Evolutionary conservation across 495 filamentous ascomycete species (phyloP), one percentile per base, ranked within the genome.

Genomic region (Astrothelium subdiscretum): DNA sequence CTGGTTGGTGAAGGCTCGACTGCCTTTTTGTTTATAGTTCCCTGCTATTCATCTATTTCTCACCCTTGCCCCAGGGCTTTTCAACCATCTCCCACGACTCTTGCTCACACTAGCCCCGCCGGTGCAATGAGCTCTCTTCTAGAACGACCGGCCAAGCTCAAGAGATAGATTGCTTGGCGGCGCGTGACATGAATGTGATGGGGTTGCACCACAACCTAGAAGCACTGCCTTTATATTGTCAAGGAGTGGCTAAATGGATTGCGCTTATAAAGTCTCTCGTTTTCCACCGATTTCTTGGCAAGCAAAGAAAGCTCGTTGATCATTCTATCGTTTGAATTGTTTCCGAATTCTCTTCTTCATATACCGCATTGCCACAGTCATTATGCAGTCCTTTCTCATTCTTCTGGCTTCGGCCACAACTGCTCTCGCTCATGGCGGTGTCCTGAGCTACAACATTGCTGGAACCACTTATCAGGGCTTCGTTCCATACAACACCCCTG

Each of bases 381-480:
- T 3, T 48, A 54, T 54, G 48, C 26, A 54, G 48, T 27, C 26
- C 48, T 10, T 54, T 27, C 48, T 54, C 29, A 0, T 6, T 29
- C 2, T 54, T 20, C 22, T 29, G 48, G 48, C 48, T 8, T 54
- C 48, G 48, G 48, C 48, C 24, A 8, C 48, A 54, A 54, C 48
- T 54, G 48, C 48, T 54, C 48, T 52, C 31, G 81, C 78, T 52
- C 81, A 85, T 66, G 82, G 82, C 57, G 82, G 80, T 64, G 80
- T 83, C 42, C 78, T 79, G 31, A 79, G 76, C 68, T 85, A 85
- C 71, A 74, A 78, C 44, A 80, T 85, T 59, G 80, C 66, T 51
- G 75, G 78, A 51, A 78, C 70, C 62, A 78, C 65, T 22, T 83
- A 81, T 69, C 82, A 83, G 68, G 83, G 83, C 57, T 85, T 80